These are phyloP conservation scores for Penstemon newberryi DNA, from an alignment of 257 asterid genomes.

Conservation along the genomic window DNA sequence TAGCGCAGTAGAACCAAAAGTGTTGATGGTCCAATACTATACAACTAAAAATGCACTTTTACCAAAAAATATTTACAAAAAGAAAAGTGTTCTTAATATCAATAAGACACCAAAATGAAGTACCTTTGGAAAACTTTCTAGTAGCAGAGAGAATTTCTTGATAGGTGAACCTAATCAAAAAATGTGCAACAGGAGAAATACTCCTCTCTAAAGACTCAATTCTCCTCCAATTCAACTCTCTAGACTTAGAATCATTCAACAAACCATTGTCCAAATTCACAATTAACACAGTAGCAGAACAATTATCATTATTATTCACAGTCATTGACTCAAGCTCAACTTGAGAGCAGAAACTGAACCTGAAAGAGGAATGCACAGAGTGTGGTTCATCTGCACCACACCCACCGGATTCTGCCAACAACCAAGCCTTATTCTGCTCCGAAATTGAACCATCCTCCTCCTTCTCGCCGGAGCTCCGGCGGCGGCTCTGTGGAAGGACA, in stretches of 20 bases:
- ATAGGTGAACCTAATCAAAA: constrained; percentile 72
- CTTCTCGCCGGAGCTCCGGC: constrained; percentile 44
- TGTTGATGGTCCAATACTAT: too few species aligned
- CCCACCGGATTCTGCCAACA: constrained; percentile 87
- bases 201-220: constrained; percentile 83
- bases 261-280: constrained; percentile 83
- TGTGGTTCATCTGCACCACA: constrained; percentile 76
- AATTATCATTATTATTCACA: constrained; percentile 33
- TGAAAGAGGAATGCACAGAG: constrained; percentile 85
- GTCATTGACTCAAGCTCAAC: constrained; percentile 85
- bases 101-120: not conserved
- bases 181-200: constrained; percentile 77
- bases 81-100: not conserved
- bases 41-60: too few species aligned
- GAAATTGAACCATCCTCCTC: constrained; percentile 28
- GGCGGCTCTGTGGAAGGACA: constrained; percentile 48
- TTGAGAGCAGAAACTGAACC: constrained; percentile 87
- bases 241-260: constrained; percentile 57
- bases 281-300: constrained; percentile 79
- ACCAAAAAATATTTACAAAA: not conserved
- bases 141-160: constrained; percentile 73
- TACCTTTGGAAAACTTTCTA: constrained; percentile 72
- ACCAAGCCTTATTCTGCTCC: constrained; percentile 90
- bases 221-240: constrained; percentile 70
- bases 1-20: too few species aligned